A percentile compares a stretch with the other conserved stretches of the same genome.
Evolutionary conservation across 441 rosid species (phyloP).

Genomic region (Eruca vesicaria): DNA sequence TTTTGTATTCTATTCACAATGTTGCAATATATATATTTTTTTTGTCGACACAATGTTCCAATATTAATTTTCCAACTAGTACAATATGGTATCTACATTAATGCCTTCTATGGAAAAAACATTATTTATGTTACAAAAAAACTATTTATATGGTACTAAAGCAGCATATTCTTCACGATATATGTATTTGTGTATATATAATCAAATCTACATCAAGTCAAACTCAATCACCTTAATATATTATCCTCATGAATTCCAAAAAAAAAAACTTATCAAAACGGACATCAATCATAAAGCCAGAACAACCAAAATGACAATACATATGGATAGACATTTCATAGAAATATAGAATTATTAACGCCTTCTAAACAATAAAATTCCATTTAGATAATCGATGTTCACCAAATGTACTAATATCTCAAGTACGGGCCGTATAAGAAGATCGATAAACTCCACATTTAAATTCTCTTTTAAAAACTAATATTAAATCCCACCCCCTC

Average conservation of each 20-base stretch:
- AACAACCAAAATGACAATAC: neutral
- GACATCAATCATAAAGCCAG: neutral
- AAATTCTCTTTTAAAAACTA: neutral
- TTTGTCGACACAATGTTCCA: neutral
- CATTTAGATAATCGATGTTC: neutral
- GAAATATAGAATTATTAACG: neutral
- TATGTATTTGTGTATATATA: neutral
- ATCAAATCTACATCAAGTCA: neutral
- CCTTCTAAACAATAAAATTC: neutral
- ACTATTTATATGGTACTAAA: neutral
- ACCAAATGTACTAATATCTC: neutral
- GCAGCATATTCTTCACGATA: neutral
- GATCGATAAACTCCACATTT: neutral
- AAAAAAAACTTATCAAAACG: neutral
- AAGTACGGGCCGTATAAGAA: neutral
- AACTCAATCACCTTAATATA: neutral
- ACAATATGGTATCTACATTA: too few relatives aligned
- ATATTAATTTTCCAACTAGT: too few relatives aligned
- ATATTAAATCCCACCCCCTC: too few relatives aligned
- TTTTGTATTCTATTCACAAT: neutral
- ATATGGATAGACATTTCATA: neutral
- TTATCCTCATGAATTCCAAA: neutral
- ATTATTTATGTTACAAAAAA: too few relatives aligned
- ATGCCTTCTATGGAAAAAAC: too few relatives aligned
- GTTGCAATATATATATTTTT: too few relatives aligned